Evolutionary conservation across 768 basidiomycete species (phyloP), one percentile per base, ranked within the genome.

Genomic region (Phanerodontia chrysosporium): DNA sequence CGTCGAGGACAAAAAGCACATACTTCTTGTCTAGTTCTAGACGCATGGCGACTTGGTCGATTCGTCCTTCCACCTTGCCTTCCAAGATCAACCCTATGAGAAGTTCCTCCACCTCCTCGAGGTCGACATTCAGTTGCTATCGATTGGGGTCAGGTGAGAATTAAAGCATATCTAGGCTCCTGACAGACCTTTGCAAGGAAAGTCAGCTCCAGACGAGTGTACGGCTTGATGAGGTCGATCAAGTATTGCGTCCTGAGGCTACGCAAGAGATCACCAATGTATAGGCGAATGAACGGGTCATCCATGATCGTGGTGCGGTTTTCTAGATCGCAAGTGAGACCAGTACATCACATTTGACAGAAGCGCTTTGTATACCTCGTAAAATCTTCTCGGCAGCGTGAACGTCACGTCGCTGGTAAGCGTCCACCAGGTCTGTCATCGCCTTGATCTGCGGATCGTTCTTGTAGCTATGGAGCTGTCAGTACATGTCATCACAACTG

Each of bases 311-410:
- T 98, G 10, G 90, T 80, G 45, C 85, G 87, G 70, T 98, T 98
- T 58, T 95, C 97, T 95, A 69, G 10, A 2, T 13, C 32, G 30
- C 0, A 65, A 56, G 42, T 35, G 42, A 27, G 24, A n/a, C n/a
- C 51, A 2, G 10, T 49, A 45, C 28, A 29, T 3, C n/a, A n/a
- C n/a, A n/a, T n/a, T n/a, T n/a, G n/a, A n/a, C n/a, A n/a, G n/a
- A n/a, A n/a, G n/a, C n/a, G n/a, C n/a, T n/a, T n/a, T n/a, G n/a
- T n/a, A n/a, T n/a, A 92, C 95, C 92, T 75, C 86, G 83, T 56
- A 99, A 71, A 62, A 99, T 97, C 77, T 88, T 95, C 76, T 99
- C 96, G 0, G 97, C 97, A n/a, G 89, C 82, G 72, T 98, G 95
- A 1, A 98, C 96, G 68, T 98, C 95, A 59, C 95, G 85, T 45